phyloP scores from a whole-genome alignment of 768 basidiomycete genomes.

The Boletus subcaerulescens region DNA sequence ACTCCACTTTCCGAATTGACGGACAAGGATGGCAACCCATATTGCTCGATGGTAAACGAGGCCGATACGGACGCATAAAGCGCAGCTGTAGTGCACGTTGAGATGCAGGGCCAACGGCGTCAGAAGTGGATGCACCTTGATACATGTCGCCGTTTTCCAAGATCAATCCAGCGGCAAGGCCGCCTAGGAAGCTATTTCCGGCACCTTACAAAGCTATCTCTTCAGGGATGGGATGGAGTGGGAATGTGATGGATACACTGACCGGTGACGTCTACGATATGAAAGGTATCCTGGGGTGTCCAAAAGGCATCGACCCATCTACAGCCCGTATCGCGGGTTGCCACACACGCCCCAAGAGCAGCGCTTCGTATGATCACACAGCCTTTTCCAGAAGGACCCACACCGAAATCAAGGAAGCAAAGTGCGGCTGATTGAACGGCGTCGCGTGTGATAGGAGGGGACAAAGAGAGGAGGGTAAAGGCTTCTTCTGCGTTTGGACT shows the following conservation, averaged over 20 bases:
- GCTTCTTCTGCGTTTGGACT: conserved; percentile 92
- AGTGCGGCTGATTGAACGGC: conserved; percentile 66
- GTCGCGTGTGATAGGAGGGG: conserved; percentile 38
- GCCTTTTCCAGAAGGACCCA: conserved; percentile 49
- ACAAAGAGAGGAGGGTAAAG: conserved; percentile 58
- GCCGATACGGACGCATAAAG: conserved; percentile 80
- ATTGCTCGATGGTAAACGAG: conserved; percentile 80
- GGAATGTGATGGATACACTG: conserved; percentile 12
- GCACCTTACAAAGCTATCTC: conserved; percentile 51
- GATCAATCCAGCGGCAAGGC: conserved; percentile 70
- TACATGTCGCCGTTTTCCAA: conserved; percentile 56
- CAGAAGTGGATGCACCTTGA: conserved; percentile 48
- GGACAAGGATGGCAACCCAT: conserved; percentile 61
- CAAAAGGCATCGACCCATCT: conserved; percentile 79
- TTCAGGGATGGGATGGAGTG: conserved; percentile 2
- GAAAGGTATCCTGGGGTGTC: conserved; percentile 42
- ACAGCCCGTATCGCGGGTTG: conserved; percentile 38
- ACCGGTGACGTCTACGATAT: conserved; percentile 84
- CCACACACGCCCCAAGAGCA: conserved; percentile 65
- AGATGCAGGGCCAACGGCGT: conserved; percentile 5
- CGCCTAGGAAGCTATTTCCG: conserved; percentile 89
- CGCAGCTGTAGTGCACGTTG: conserved; percentile 44
- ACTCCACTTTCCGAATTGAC: conserved; percentile 19
- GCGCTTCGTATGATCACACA: conserved; percentile 76
- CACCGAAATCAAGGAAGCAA: conserved; percentile 57